Conservation (phyloP, 148 eudicot genomes). For the Dysphania ambrosioides region DNA sequence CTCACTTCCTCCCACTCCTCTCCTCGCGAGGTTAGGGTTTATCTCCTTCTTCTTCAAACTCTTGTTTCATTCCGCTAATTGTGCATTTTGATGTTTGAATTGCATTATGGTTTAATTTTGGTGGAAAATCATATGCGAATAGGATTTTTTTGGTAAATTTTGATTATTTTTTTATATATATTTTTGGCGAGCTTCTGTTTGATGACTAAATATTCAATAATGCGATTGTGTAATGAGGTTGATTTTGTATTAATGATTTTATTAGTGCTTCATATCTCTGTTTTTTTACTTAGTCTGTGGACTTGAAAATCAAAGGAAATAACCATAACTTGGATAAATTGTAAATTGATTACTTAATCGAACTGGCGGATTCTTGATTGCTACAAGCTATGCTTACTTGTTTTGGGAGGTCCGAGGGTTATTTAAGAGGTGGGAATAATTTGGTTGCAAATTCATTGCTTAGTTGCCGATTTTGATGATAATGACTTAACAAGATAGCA, state of each 20-base stretch:
- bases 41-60: neutral
- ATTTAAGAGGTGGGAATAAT: neutral
- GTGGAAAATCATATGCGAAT: neutral
- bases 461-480: neutral
- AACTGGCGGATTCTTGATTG: too few species aligned
- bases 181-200: neutral
- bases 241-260: neutral
- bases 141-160: neutral
- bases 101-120: neutral
- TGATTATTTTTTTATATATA: neutral
- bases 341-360: too few species aligned
- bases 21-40: conserved; percentile 45
- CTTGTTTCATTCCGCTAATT: neutral
- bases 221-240: neutral
- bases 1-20: conserved; percentile 40
- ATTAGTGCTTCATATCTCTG: neutral
- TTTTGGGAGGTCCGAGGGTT: neutral
- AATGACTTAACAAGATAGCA: neutral
- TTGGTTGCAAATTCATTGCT: neutral
- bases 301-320: neutral
- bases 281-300: neutral
- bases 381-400: too few species aligned
- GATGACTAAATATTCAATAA: neutral
- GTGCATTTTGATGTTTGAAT: neutral
- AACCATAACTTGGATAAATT: too few species aligned